Base-by-base conservation (phyloP, 768 basidiomycete species). In the Tylopilus cervinicoccineus region DNA sequence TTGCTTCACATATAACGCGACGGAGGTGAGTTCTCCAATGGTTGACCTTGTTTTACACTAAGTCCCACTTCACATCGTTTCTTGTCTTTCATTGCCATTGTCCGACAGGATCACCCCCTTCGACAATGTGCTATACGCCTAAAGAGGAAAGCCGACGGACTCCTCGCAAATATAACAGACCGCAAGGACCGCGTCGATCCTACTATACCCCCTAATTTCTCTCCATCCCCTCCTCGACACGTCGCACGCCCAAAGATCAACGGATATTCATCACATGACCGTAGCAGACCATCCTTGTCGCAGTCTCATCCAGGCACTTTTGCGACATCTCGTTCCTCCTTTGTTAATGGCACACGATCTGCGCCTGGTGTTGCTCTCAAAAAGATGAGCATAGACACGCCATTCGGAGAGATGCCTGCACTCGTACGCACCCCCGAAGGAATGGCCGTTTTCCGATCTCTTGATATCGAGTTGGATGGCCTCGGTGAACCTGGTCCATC, bases 91-190 rank as follows among this genome's bases (percentile, higher is more conserved):
- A 33, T 48, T 13, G 12, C n/a, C 36, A 5, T 24, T 12, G 7
- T 38, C 13, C 14, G 17, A 13, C 66, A 96, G 93, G 81, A 82
- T 48, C 95, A 99, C 63, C 95, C 91, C 2, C 78, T 99, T 37
- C 83, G 93, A 37, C 78, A 77, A 45, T 87, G 86, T 51, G 93
- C 89, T 3, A 76, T 79, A 44, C 84, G 89, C 31, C 80, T 99
- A 56, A 81, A 86, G 59, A 74, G 75, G 51, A 94, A 95, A 67
- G 87, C 93, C 0, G 87, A 94, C 47, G 79, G 83, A 55, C 79
- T 97, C 22, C 79, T 98, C 17, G 82, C 82, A 59, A 85, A 94
- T 60, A 86, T 98, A 56, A 89, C 88, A 2, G 96, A 98, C 68
- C 80, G 83, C 58, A 86, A 84, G 59, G 90, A 94, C 59, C 81